These are phyloP conservation scores for Aspergillus brunneoviolaceus DNA, from an alignment of 2,329 filamentous ascomycete species.

Conservation along the genomic window DNA sequence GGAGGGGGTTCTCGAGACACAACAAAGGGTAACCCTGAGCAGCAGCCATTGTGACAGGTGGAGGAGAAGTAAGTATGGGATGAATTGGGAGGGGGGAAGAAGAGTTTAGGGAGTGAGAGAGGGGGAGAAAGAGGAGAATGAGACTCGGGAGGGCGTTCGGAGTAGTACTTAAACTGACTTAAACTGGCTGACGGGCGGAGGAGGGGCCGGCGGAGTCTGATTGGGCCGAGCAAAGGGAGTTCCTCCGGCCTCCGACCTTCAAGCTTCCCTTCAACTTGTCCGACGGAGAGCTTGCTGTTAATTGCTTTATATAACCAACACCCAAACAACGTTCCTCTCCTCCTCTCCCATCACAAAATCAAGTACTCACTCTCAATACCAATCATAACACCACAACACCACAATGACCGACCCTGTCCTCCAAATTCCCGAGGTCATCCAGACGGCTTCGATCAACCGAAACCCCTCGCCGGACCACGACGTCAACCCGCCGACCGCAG, in stretches of 20 bases:
- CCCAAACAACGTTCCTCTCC: not conserved
- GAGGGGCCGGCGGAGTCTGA: slow-evolving; percentile 17
- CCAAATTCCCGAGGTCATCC: slow-evolving; percentile 75
- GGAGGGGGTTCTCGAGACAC: slow-evolving; percentile 94
- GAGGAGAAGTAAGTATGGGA: slow-evolving; percentile 9
- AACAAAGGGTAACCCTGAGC: slow-evolving; percentile 82
- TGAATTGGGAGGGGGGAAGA: slow-evolving; percentile 8
- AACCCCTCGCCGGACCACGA: slow-evolving; percentile 72
- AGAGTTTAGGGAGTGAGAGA: slow-evolving; percentile 13
- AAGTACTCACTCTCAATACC: too few species aligned
- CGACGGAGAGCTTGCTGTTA: too few species aligned
- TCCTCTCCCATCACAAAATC: too few species aligned
- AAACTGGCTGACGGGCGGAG: not conserved
- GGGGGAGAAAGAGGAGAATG: slow-evolving; percentile 6
- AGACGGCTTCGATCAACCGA: slow-evolving; percentile 74
- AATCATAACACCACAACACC: slow-evolving; percentile 31
- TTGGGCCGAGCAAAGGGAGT: slow-evolving; percentile 4
- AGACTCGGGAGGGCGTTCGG: not conserved
- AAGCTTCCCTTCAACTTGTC: not conserved
- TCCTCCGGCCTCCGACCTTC: slow-evolving; percentile 2
- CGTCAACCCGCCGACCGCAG: slow-evolving; percentile 74
- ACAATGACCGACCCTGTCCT: slow-evolving; percentile 60
- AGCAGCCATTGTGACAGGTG: slow-evolving; percentile 63
- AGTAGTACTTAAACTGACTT: slow-evolving; percentile 7
- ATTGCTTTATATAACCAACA: too few species aligned